These are phyloP conservation scores for Pleurotus cornucopiae DNA, from an alignment of 768 basidiomycete species.

Conservation along the genomic window DNA sequence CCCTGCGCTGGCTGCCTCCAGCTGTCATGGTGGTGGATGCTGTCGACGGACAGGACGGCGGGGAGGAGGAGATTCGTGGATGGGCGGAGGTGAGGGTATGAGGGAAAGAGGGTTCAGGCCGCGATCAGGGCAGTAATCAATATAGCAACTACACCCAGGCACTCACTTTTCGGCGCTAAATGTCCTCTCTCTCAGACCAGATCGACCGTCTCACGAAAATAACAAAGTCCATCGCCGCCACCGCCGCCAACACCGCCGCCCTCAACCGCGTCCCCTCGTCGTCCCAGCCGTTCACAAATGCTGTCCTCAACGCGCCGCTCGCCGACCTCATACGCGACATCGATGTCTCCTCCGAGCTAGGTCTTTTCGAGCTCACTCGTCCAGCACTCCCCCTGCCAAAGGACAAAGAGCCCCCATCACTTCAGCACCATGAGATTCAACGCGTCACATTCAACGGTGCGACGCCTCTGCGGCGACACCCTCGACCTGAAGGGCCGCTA, in stretches of 20 bases:
- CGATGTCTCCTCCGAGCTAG: constrained; percentile 66
- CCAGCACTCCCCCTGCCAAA: constrained; percentile 20
- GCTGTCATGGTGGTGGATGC: constrained; percentile 2
- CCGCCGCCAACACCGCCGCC: constrained; percentile 30
- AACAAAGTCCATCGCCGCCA: constrained; percentile 46
- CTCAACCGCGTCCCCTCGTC: constrained; percentile 12
- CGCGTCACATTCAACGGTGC: constrained; percentile 68
- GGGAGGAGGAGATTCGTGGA: neutral
- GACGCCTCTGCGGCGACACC: constrained; percentile 53
- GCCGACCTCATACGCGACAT: constrained; percentile 79
- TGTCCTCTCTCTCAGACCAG: constrained; percentile 60
- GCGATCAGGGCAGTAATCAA: neutral
- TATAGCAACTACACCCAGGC: neutral
- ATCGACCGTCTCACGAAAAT: constrained; percentile 60
- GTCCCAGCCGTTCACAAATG: constrained; percentile 53
- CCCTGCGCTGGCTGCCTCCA: constrained; percentile 9
- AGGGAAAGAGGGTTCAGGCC: neutral
- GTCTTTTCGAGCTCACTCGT: constrained; percentile 62
- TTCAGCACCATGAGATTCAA: constrained; percentile 36
- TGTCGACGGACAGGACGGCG: neutral
- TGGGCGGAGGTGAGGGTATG: neutral
- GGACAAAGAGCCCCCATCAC: constrained; percentile 18
- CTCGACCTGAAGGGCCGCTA: constrained; percentile 27
- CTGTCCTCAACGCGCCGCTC: constrained; percentile 58
- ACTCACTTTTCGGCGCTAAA: neutral